These are phyloP conservation scores for Pholiota conissans DNA, from an alignment of 768 basidiomycete species.

Conservation along the genomic window DNA sequence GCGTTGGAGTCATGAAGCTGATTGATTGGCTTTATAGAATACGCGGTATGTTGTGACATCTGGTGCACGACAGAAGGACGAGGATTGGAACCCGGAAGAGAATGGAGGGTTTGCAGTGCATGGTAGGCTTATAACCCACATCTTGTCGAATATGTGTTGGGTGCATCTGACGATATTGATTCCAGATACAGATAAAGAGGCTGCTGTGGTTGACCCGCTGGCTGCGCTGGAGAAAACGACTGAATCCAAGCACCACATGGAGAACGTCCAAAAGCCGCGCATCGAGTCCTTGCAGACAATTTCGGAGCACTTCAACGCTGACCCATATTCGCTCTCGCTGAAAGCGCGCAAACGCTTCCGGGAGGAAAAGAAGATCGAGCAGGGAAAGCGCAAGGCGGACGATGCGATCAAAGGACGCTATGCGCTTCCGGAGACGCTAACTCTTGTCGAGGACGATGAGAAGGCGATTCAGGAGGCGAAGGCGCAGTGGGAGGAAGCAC, in stretches of 20 bases:
- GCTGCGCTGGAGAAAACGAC: conserved; percentile 88
- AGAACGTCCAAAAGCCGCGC: conserved; percentile 76
- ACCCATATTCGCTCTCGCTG: conserved; percentile 82
- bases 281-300: conserved; percentile 76
- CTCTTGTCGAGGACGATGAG: conserved; percentile 66
- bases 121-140: conserved; percentile 57
- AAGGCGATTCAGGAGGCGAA: conserved; percentile 60
- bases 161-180: not conserved
- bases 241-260: conserved; percentile 68
- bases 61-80: conserved; percentile 92
- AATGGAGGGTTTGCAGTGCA: conserved; percentile 91
- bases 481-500: conserved; percentile 58
- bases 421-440: conserved; percentile 70
- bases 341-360: conserved; percentile 82
- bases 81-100: conserved; percentile 97
- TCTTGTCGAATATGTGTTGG: not conserved
- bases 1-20: not conserved
- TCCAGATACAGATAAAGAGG: conserved; percentile 63
- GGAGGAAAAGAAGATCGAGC: conserved; percentile 79
- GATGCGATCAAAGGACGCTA: conserved; percentile 72
- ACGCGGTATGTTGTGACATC: conserved; percentile 91
- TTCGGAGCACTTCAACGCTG: conserved; percentile 78
- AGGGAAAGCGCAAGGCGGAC: conserved; percentile 67
- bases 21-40: conserved; percentile 53
- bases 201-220: conserved; percentile 71